A percentile compares a stretch with the other conserved stretches of the same genome.
phyloP scores from a whole-genome alignment of 202 grass and related monocot genomes.

The Dendrocalamus latiflorus region DNA sequence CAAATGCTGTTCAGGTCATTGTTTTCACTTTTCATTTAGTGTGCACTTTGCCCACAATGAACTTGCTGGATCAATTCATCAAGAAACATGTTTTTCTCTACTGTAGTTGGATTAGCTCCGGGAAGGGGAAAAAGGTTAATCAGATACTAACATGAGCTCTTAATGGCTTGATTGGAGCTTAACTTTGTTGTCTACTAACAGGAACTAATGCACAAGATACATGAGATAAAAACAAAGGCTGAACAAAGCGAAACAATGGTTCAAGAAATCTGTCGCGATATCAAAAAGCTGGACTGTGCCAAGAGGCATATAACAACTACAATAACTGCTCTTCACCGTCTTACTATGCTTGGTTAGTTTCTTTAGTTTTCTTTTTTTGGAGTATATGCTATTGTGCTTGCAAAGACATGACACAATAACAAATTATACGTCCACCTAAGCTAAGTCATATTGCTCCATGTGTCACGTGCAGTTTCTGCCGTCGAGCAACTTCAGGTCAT shows the following conservation, averaged over 20 bases:
- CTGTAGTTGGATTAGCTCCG: neutral
- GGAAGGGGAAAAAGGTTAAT: neutral
- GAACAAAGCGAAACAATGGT: constrained; percentile 98
- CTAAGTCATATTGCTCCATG: neutral
- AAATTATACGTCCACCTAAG: neutral
- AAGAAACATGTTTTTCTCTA: neutral
- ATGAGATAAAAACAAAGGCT: constrained; percentile 95
- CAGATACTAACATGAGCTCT: neutral
- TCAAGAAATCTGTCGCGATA: constrained; percentile 99
- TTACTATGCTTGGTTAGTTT: constrained; percentile 93
- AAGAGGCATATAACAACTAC: constrained; percentile 99
- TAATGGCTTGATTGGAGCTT: constrained; percentile 11
- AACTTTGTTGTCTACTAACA: constrained; percentile 32
- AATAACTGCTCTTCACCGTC: constrained; percentile 94
- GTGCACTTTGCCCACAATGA: neutral
- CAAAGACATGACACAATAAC: neutral
- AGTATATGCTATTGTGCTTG: neutral
- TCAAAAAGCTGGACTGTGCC: constrained; percentile 92
- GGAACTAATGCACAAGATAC: constrained; percentile 95
- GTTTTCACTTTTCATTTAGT: neutral
- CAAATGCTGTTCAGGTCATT: constrained; percentile 88
- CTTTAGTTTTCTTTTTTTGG: neutral
- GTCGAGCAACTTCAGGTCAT: constrained; percentile 99
- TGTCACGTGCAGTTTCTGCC: constrained; percentile 62
- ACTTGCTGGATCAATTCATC: neutral